Base-by-base conservation (phyloP, 202 grass and related monocot genomes). In the Cymbopogon flexuosus region DNA sequence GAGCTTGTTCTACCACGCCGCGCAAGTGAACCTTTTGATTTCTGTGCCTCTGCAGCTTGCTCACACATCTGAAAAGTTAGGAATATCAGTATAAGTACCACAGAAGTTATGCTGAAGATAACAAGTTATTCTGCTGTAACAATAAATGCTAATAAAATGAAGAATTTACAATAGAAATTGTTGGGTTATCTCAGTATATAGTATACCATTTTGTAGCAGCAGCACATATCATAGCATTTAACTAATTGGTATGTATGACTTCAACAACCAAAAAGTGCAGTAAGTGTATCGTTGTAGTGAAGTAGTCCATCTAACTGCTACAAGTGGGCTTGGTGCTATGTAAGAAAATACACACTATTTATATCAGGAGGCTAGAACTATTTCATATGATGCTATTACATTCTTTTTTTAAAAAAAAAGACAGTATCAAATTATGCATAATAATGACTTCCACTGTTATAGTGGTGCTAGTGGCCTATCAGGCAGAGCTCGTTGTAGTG, bases 21-120 rank as follows among this genome's bases (percentile, higher is more conserved):
- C 52, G 84, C 84, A 79, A 88, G 81, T 65, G 85, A 7, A 72
- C 92, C 90, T 93, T 99, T 99, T 72, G 88, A 93, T 59, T 90
- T 99, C 45, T 95, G 92, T 10, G 92, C 90, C 78, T 98, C 96
- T 37, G 92, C 90, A 59, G 92, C 88, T 93, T 99, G 89, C 54
- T 99, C 92, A 64, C 96, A 99, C 92, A 95, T 91, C 96, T 99
- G 85, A 76, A 79, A 58, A 65, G 45, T 77, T 51, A 75, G 75
- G 6, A 80, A 68, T 43, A 68, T 78, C 52, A 86, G 41, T 78
- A 69, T 21, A 35, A 68, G 52, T 72, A 69, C 47, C 41, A 63
- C 54, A 80, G 52, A 75, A 79, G 59, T 68, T 33, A 34, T 22
- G 60, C 22, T 52, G 73, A 31, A 68, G 45, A 77, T 66, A 81